Evolutionary conservation across 2,329 filamentous ascomycete species (phyloP), one percentile per base, ranked within the genome.

Genomic region (Alternaria sp.): DNA sequence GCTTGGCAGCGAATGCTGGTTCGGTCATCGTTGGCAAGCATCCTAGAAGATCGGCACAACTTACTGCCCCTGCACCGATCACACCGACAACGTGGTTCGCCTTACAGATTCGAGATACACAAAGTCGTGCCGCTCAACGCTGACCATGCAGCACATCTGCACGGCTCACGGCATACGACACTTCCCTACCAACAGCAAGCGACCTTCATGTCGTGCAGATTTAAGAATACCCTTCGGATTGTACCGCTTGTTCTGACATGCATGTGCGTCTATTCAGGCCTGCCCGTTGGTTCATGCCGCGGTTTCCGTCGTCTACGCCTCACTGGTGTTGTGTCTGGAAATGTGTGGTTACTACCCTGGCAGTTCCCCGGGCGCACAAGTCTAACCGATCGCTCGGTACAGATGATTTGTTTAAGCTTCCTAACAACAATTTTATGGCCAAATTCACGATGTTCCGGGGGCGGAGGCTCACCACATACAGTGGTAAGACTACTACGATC

Each of bases 1-100:
- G 57, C 57, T 59, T 59, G 51, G 57, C 44, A 16, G 44, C n/a
- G 38, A 42, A 51, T 55, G 51, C 51, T 55, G 44, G 51, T 59
- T 51, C 57, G 44, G 34, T 34, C 28, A 16, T 36, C 32, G 30
- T 20, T 36, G 20, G 49, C 34, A 34, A 16, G n/a, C 26, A 54
- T 55, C 32, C 52, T 48, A 24, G 32, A 8, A 38, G 42, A 49
- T 49, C 42, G 38, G 38, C 57, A 49, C 28, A 38, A 20, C 43
- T 41, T 49, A 30, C 32, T 32, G 28, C 30, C 26, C 43, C 39
- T 49, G 22, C 43, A 38, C 41, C 32, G 28, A 43, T 51, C 44
- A 56, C 18, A 34, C 42, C 26, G 18, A 53, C 18, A 22, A 22
- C 24, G 28, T 32, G 32, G 32, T 26, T 48, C 36, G 42, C 14